Base-by-base conservation (phyloP, 306 rosid genomes). In the Acacia confusa region DNA sequence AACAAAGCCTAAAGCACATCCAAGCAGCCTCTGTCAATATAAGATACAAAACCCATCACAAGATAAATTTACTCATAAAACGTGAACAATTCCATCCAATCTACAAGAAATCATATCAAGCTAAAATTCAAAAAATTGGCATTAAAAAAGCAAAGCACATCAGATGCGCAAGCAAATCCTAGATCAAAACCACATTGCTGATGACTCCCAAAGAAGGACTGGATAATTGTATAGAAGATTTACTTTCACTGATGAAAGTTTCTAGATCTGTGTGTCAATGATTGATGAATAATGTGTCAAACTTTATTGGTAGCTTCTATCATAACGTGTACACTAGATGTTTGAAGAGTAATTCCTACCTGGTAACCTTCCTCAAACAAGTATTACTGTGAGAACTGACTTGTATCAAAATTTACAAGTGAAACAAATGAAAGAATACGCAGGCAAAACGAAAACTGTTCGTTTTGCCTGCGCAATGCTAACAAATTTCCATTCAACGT, bases 371-470 rank as follows among this genome's bases (percentile, higher is more conserved):
- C 78, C 83, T 15, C 53, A 36, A 84, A 70, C 76, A 50, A 30
- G 61, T 7, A n/a, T 77, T 69, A 75, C 75, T 16, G 86, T 73
- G 69, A 69, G 28, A 65, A 57, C 76, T 68, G 70, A 44, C 64
- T 52, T 13, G 77, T 80, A 76, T 78, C 80, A 86, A 86, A 89
- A 80, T 84, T 87, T 88, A 83, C 91, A 83, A 79, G 85, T 81
- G 16, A 78, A 86, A 86, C 68, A 82, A 85, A 92, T 83, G 24
- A 92, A 88, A 84, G 87, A 91, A 92, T 87, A 67, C 73, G 85
- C 82, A 84, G 55, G 30, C 44, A 69, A 76, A 79, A 76, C 47
- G 44, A 72, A 68, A n/a, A n/a, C n/a, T n/a, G n/a, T n/a, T 82
- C 75, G 81, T 80, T 74, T 88, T 66, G 79, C 82, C 84, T 5